These are phyloP conservation scores for Pyrus bretschneideri DNA, from an alignment of 306 rosid species.

Conservation along the genomic window DNA sequence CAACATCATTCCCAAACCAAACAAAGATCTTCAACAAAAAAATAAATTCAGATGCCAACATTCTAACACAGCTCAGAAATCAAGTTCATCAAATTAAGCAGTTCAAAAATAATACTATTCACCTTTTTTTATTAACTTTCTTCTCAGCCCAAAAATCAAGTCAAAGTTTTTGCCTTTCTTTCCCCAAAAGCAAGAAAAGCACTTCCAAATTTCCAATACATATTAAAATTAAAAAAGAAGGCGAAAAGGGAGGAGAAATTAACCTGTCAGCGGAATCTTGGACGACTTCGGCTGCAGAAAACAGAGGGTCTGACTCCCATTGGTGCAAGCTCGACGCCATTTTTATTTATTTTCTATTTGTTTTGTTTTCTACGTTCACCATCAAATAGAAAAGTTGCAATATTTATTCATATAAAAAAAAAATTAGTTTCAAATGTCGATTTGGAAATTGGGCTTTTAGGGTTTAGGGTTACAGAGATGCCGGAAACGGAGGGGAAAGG, in stretches of 20 bases:
- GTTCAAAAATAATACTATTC: background rate
- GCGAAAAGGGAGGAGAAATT: background rate
- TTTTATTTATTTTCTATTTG: too few species aligned
- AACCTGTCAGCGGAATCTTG: constrained; percentile 40
- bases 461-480: constrained; percentile 1
- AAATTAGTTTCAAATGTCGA: background rate
- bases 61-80: background rate
- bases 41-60: background rate
- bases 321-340: constrained; percentile 34
- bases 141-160: background rate
- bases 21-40: background rate
- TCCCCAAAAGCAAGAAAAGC: background rate
- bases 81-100: background rate
- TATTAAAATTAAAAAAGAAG: background rate
- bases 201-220: background rate
- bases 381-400: background rate
- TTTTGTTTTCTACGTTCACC: background rate
- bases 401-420: background rate
- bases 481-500: background rate
- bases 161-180: background rate
- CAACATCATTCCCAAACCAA: background rate
- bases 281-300: constrained; percentile 35
- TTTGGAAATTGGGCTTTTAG: background rate
- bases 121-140: background rate
- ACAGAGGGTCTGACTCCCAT: constrained; percentile 42